Evolutionary conservation across 2,329 filamentous ascomycete species (phyloP), one percentile per base, ranked within the genome.

Genomic region (Cytospora piceae): DNA sequence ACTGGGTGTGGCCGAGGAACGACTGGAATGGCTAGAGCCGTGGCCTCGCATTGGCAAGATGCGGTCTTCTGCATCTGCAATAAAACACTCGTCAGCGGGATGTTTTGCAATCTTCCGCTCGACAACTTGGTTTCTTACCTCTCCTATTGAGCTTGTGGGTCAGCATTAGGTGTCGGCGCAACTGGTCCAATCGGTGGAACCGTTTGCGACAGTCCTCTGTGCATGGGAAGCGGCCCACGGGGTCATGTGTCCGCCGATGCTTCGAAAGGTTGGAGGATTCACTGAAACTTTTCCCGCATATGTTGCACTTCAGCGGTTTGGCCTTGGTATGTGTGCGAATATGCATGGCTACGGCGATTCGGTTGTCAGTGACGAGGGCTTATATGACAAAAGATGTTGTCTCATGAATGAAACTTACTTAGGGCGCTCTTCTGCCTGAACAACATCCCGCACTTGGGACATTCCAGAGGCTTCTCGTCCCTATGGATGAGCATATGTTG

Each of bases 401-500:
- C 12, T 22, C 9, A 37, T 37, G 9, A 12, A 6, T n/a, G 1
- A 4, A 37, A 78, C 83, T 71, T 82, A 88, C 86, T 90, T 27
- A 89, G 77, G 27, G 88, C 87, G 68, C 86, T 89, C 69, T 90
- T 87, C 68, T 90, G 87, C 61, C 88, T 87, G 71, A 91, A 63
- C 17, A 51, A 32, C 53, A 57, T 63, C 11, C 32, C 29, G 22
- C 61, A 63, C 11, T 51, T 60, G 12, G 51, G 49, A 52, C 66
- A 67, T 42, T 56, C 46, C 32, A 63, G 54, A 22, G 58, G 66
- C 42, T 66, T 65, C 31, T 37, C 83, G 49, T 87, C 86, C 0
- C 87, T 88, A 71, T 92, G 89, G 2, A 85, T 89, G 22, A 87
- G 83, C 72, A 85, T 81, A 70, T 92, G 89, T 72, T 90, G 88